These are phyloP conservation scores for Chaetomium strumarium DNA, from an alignment of 2,329 filamentous ascomycete species.

Conservation along the genomic window DNA sequence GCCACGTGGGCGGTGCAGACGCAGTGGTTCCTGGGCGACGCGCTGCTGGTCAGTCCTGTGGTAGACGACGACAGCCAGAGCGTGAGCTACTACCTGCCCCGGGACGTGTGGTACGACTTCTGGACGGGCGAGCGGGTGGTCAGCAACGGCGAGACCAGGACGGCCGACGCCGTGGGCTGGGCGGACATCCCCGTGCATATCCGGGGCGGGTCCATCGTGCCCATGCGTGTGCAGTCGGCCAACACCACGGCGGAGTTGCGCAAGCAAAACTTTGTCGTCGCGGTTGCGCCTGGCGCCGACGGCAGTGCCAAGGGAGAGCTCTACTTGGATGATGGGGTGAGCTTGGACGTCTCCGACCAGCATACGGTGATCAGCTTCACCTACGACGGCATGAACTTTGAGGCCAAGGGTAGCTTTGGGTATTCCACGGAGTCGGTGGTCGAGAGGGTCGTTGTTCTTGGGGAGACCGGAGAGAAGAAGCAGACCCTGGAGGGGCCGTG, in stretches of 20 bases:
- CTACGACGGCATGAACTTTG: conserved; percentile 17
- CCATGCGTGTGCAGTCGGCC: conserved; percentile 44
- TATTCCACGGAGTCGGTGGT: conserved; percentile 15
- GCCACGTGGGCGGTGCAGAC: conserved; percentile 35
- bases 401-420: conserved; percentile 17
- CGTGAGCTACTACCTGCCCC: conserved; percentile 20
- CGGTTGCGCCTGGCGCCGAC: conserved; percentile 44
- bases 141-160: conserved; percentile 31
- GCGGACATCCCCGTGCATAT: conserved; percentile 55
- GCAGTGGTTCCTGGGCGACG: conserved; percentile 45
- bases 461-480: conserved; percentile 1
- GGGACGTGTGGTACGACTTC: conserved; percentile 41
- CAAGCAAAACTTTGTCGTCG: conserved; percentile 40
- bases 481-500: conserved; percentile 12
- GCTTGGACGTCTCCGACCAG: conserved; percentile 14
- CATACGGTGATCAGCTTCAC: conserved; percentile 17
- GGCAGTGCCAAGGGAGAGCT: conserved; percentile 42
- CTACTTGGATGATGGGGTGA: conserved; percentile 46
- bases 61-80: conserved; percentile 18
- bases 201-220: conserved; percentile 55
- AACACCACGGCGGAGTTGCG: conserved; percentile 47
- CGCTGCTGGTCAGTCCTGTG: conserved; percentile 36
- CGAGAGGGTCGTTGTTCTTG: conserved; percentile 18
- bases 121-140: conserved; percentile 42
- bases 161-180: conserved; percentile 13